Conservation (phyloP, 1,284 basidiomycete genomes). For the Leccinum pallidistipes region DNA sequence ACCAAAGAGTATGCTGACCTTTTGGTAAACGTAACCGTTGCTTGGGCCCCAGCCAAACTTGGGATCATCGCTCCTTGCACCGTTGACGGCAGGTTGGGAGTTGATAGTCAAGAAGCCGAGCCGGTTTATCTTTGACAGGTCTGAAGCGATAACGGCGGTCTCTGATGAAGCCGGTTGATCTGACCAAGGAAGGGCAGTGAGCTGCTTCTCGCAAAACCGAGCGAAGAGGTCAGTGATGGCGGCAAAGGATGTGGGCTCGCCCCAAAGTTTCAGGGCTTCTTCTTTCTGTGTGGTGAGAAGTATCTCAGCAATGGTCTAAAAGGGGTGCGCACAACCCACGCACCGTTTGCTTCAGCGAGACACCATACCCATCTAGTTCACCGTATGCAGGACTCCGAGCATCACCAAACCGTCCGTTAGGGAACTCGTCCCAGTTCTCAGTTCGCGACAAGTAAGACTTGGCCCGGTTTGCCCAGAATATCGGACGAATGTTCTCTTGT, state of each 20-base stretch:
- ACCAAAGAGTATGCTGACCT: constrained; percentile 53
- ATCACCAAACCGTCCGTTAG: constrained; percentile 98
- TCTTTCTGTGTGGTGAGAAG: constrained; percentile 55
- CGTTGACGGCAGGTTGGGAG: constrained; percentile 97
- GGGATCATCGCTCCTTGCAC: constrained; percentile 83
- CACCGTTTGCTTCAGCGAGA: constrained; percentile 82
- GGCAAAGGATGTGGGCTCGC: constrained; percentile 65
- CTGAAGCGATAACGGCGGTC: constrained; percentile 79
- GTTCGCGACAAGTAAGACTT: constrained; percentile 92
- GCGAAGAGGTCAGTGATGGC: constrained; percentile 80
- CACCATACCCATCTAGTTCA: constrained; percentile 94
- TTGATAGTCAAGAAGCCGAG: constrained; percentile 97
- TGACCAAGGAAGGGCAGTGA: constrained; percentile 92
- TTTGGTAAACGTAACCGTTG: constrained; percentile 97
- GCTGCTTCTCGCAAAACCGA: constrained; percentile 71
- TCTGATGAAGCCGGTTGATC: constrained; percentile 86
- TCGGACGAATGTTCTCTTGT: constrained; percentile 88
- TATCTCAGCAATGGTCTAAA: constrained; percentile 6
- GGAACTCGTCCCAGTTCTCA: constrained; percentile 99
- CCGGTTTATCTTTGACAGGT: constrained; percentile 84
- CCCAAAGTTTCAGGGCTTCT: constrained; percentile 88
- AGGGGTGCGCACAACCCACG: constrained; percentile 27
- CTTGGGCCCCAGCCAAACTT: constrained; percentile 93
- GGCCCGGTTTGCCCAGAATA: constrained; percentile 94
- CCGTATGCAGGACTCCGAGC: constrained; percentile 96